Evolutionary conservation across 768 basidiomycete genomes (phyloP), one percentile per base, ranked within the genome.

Genomic region (Pisolithus sp.): DNA sequence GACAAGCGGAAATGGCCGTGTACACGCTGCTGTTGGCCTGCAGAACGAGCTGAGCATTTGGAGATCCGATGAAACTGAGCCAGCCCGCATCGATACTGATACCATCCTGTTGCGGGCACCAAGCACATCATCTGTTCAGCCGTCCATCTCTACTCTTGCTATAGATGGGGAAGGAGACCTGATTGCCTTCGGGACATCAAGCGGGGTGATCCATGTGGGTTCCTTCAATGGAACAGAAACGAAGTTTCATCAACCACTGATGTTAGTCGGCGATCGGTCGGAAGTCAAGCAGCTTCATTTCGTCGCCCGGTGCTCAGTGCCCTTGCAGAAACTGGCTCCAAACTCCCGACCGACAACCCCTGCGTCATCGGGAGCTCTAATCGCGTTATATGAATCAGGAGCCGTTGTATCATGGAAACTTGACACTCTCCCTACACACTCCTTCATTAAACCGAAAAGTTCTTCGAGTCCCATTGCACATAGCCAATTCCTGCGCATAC

Each of bases 41-140:
- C 83, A 86, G 59, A 90, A 89, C 61, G 86, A 91, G 63, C 71
- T 93, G 38, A 75, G 75, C 48, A 71, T 91, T 8, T 91, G 88
- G 89, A 73, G 76, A 36, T 69, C 71, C 49, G 75, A 75, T 20
- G 67, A 65, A 20, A 65, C 72, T 38, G 60, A 68, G 8, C 70
- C 77, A 51, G 54, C 75, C 12, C 57, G 68, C 7, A 73, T 89
- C 54, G 79, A 83, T 57, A 76, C 77, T 6, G 68, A 72, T 12
- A 75, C 78, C 34, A 63, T 80, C 18, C 67, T 85, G n/a, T 64
- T 81, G 42, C 71, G 76, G 42, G 68, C 65, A 57, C 71, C 77
- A 18, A 77, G 73, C 61, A 73, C 76, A 4, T 79, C 77, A 2
- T 75, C 71, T 30, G 59, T 75, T 17, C 65, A 71, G 4, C 76